Conservation (phyloP, 2,329 filamentous ascomycete species). For the Fusarium sp. region DNA sequence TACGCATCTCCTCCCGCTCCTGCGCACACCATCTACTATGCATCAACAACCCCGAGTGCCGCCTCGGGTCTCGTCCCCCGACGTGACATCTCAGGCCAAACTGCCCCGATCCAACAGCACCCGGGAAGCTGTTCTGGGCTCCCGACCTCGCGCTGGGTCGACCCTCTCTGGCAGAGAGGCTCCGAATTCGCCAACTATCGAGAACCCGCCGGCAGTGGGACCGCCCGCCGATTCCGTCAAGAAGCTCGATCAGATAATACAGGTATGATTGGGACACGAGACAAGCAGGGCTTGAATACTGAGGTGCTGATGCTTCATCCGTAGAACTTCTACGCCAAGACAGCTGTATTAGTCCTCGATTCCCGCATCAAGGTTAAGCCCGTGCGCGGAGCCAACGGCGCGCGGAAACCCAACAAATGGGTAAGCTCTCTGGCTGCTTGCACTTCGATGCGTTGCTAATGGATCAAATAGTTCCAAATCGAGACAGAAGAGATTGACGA, state of each 20-base stretch:
- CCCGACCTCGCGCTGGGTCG: conserved; percentile 61
- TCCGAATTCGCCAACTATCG: conserved; percentile 65
- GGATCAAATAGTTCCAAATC: conserved; percentile 83
- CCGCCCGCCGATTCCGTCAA: conserved; percentile 78
- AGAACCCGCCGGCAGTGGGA: conserved; percentile 59
- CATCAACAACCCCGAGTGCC: conserved; percentile 90
- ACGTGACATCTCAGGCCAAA: conserved; percentile 80
- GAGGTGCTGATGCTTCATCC: conserved; percentile 28
- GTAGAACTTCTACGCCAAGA: conserved; percentile 93
- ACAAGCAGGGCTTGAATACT: not conserved
- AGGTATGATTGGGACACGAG: conserved; percentile 67
- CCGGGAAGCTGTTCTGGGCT: conserved; percentile 71
- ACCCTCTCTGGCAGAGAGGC: conserved; percentile 59
- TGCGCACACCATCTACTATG: conserved; percentile 67
- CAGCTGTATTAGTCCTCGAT: conserved; percentile 86
- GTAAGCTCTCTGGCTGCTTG: conserved; percentile 65
- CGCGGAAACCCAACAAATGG: conserved; percentile 85
- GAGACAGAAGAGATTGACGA: conserved; percentile 94
- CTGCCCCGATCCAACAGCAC: conserved; percentile 81
- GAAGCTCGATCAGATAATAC: conserved; percentile 94
- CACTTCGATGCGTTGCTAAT: conserved; percentile 29
- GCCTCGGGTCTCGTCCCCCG: conserved; percentile 80
- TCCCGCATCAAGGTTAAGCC: conserved; percentile 81
- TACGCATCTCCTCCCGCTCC: conserved; percentile 10
- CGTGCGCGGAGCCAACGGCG: conserved; percentile 58